Evolutionary conservation across 192 early-diverging fungal species (phyloP).

Genomic region (Coemansia guatemalensis): DNA sequence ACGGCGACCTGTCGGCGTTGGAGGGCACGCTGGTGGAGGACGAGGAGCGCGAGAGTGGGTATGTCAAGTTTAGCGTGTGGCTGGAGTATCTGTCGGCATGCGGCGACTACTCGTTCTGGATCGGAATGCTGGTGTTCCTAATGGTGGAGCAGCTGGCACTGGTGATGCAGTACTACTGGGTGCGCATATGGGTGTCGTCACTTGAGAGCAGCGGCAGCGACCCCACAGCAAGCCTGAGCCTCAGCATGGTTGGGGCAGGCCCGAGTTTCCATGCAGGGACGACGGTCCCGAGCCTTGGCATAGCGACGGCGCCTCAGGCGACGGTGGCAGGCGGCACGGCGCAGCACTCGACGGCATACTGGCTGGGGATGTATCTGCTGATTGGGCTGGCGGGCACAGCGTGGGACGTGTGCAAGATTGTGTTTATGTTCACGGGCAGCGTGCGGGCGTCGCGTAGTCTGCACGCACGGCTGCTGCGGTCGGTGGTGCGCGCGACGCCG

Average conservation of each 20-base stretch:
- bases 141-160: slow-evolving; percentile 40
- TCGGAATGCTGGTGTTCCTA: slow-evolving; percentile 50
- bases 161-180: slow-evolving; percentile 63
- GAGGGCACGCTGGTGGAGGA: slow-evolving; percentile 69
- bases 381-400: slow-evolving; percentile 53
- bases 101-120: slow-evolving; percentile 63
- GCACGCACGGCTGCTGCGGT: slow-evolving; percentile 58
- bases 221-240: background rate
- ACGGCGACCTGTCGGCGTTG: slow-evolving; percentile 19
- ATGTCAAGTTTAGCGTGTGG: slow-evolving; percentile 72
- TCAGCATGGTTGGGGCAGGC: background rate
- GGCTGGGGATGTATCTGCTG: slow-evolving; percentile 64
- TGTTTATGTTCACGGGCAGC: slow-evolving; percentile 54
- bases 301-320: background rate
- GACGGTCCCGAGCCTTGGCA: background rate
- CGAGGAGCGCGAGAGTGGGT: slow-evolving; percentile 77
- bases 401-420: slow-evolving; percentile 40
- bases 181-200: slow-evolving; percentile 60
- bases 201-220: background rate
- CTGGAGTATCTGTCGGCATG: slow-evolving; percentile 67
- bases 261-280: background rate
- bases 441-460: slow-evolving; percentile 60
- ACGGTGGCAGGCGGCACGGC: background rate
- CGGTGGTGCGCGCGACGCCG: slow-evolving; percentile 67
- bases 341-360: slow-evolving; percentile 57